These are phyloP conservation scores for Tuber magnatum DNA, from an alignment of 495 filamentous ascomycete species.

Conservation along the genomic window DNA sequence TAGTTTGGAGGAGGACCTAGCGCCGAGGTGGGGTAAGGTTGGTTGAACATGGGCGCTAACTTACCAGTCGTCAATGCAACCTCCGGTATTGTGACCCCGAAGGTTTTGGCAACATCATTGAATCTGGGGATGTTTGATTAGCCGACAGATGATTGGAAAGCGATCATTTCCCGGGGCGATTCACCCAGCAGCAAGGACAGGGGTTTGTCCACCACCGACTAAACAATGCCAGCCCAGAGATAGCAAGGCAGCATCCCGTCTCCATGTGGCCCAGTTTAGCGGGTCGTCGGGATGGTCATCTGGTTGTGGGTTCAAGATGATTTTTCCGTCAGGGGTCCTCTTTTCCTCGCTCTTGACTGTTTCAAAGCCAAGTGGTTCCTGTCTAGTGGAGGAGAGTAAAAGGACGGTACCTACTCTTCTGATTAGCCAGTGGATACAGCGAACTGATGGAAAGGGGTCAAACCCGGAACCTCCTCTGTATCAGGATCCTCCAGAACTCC, in stretches of 20 bases:
- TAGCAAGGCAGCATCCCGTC: conserved; percentile 71
- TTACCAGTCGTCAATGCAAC: conserved; percentile 73
- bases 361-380: conserved; percentile 47
- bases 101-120: conserved; percentile 65
- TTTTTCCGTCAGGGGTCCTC: conserved; percentile 69
- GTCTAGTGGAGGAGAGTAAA: conserved; percentile 64
- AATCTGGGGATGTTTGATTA: conserved; percentile 46
- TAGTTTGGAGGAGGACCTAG: not conserved
- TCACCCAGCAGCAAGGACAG: conserved; percentile 73
- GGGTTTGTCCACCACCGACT: conserved; percentile 88
- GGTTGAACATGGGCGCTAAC: conserved; percentile 1
- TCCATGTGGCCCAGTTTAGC: conserved; percentile 82
- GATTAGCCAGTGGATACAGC: conserved; percentile 4
- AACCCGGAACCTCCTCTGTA: conserved; percentile 89
- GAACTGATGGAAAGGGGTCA: not conserved
- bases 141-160: not conserved
- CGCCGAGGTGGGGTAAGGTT: not conserved
- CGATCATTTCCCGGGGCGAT: not conserved
- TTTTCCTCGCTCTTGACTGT: conserved; percentile 53
- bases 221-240: conserved; percentile 87
- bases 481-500: conserved; percentile 75
- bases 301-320: conserved; percentile 87
- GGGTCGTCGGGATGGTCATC: conserved; percentile 88
- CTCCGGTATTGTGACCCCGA: conserved; percentile 59
- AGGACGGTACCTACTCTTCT: conserved; percentile 58